A percentile compares a stretch with the other conserved stretches of the same genome.
Conservation (phyloP, 768 basidiomycete species). For the Fomitopsis pulvina region DNA sequence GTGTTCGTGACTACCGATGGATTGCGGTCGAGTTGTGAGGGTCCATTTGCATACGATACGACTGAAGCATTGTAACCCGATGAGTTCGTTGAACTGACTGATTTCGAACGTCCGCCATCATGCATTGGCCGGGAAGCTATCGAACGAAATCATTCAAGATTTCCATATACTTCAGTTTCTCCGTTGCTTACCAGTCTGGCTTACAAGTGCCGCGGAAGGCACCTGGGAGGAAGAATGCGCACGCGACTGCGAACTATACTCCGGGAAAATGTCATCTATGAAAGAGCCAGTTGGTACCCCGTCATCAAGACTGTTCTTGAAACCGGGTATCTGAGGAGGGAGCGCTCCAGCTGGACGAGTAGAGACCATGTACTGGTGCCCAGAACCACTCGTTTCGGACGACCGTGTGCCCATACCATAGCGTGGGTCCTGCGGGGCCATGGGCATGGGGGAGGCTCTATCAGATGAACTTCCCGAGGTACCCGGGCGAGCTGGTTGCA, state of each 20-base stretch:
- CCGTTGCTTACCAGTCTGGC: conserved; percentile 10
- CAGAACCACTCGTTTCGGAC: conserved; percentile 4
- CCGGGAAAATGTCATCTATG: conserved; percentile 17
- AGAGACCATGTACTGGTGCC: conserved; percentile 10
- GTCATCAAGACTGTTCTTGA: conserved; percentile 11
- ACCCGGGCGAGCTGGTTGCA: conserved; percentile 5
- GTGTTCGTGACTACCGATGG: conserved; percentile 14
- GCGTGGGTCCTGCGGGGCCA: conserved; percentile 13
- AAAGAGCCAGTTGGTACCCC: conserved; percentile 17
- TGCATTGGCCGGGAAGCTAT: conserved; percentile 7
- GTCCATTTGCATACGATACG: conserved; percentile 2
- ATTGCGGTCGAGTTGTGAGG: conserved; percentile 11
- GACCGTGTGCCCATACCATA: conserved; percentile 9
- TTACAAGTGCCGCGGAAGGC: conserved; percentile 1
- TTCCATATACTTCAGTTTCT: neutral
- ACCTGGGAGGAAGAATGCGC: conserved; percentile 7
- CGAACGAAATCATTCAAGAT: neutral
- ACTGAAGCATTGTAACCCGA: conserved; percentile 5
- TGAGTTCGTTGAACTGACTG: conserved; percentile 9
- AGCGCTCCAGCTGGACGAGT: conserved; percentile 22
- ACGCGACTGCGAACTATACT: conserved; percentile 9
- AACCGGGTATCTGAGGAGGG: conserved; percentile 22
- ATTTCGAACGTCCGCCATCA: conserved; percentile 10
- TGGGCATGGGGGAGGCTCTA: conserved; percentile 10
- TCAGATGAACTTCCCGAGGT: conserved; percentile 10